A percentile compares a stretch with the other conserved stretches of the same genome.
These are phyloP conservation scores for Suillus brevipes DNA, from an alignment of 768 basidiomycete species.

Conservation along the genomic window DNA sequence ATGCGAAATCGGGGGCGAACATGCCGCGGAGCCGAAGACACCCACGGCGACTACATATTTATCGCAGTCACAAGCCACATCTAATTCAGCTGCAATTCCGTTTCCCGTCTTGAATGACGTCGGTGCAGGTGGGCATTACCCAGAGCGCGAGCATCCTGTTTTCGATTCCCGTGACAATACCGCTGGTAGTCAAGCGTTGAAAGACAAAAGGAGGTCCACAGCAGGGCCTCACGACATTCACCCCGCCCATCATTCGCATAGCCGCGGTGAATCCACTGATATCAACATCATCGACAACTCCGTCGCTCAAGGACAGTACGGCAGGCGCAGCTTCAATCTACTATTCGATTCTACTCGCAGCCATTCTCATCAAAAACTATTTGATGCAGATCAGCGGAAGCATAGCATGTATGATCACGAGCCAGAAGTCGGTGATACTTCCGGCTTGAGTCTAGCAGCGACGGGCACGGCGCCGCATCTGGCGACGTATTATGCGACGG, in stretches of 20 bases:
- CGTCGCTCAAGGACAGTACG: slow-evolving; percentile 24
- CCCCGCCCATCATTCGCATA: slow-evolving; percentile 18
- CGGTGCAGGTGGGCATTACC: slow-evolving; percentile 18
- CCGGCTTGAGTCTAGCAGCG: not conserved
- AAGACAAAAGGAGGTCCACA: not conserved
- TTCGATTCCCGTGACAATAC: slow-evolving; percentile 3
- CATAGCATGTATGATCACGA: slow-evolving; percentile 21
- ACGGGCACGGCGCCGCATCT: not conserved
- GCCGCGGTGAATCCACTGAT: slow-evolving; percentile 10
- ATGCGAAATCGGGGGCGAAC: slow-evolving; percentile 32
- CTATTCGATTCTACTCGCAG: slow-evolving; percentile 39
- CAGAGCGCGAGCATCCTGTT: slow-evolving; percentile 24
- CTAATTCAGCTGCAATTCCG: slow-evolving; percentile 24
- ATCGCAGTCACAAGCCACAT: slow-evolving; percentile 30
- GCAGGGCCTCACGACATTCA: slow-evolving; percentile 11
- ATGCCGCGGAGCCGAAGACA: slow-evolving; percentile 39
- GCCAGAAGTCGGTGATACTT: slow-evolving; percentile 16
- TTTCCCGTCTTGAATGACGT: slow-evolving; percentile 28
- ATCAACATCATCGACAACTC: slow-evolving; percentile 2
- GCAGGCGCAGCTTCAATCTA: slow-evolving; percentile 37
- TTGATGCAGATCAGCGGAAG: slow-evolving; percentile 23
- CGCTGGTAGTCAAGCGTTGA: not conserved
- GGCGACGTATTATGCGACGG: slow-evolving; percentile 2
- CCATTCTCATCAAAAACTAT: slow-evolving; percentile 25
- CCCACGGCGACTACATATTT: slow-evolving; percentile 36